A percentile compares a stretch with the other conserved stretches of the same genome.
Conservation (phyloP, 257 asterid species). For the Lycium ferocissimum region DNA sequence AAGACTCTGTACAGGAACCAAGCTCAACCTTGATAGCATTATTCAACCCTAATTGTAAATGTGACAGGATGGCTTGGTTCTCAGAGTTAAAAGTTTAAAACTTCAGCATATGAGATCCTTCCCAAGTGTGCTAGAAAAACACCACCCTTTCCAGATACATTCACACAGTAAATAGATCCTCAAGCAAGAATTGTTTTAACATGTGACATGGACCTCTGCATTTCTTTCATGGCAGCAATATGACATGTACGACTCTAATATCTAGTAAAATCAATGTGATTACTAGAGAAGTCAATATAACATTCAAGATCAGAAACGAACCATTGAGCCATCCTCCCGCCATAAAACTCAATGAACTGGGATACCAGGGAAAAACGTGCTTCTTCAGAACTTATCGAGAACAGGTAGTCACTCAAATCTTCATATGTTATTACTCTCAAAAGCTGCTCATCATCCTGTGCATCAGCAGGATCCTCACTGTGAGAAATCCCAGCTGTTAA, state of each 20-base stretch:
- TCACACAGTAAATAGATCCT: background rate
- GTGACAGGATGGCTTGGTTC: slow-evolving; percentile 17
- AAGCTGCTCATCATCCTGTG: slow-evolving; percentile 80
- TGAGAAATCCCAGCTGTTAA: slow-evolving; percentile 51
- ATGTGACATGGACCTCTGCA: background rate
- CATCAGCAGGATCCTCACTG: slow-evolving; percentile 51
- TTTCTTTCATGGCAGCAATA: background rate
- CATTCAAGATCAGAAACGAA: slow-evolving; percentile 47
- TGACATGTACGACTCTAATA: background rate
- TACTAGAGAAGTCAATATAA: slow-evolving; percentile 2
- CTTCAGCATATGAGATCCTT: background rate
- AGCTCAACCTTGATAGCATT: background rate
- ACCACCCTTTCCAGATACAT: slow-evolving; percentile 7
- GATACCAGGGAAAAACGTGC: slow-evolving; percentile 74
- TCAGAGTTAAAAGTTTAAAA: background rate
- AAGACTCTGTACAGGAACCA: background rate
- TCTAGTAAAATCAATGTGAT: slow-evolving; percentile 4
- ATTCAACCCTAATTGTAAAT: slow-evolving; percentile 5
- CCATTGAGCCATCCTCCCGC: slow-evolving; percentile 92
- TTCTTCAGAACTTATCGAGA: slow-evolving; percentile 80
- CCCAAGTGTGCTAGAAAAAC: background rate
- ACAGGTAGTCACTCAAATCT: slow-evolving; percentile 86
- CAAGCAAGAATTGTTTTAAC: background rate
- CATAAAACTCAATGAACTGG: slow-evolving; percentile 89
- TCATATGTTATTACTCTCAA: slow-evolving; percentile 75